Conservation (phyloP, 345 rosid genomes). For the Rhodamnia argentea region DNA sequence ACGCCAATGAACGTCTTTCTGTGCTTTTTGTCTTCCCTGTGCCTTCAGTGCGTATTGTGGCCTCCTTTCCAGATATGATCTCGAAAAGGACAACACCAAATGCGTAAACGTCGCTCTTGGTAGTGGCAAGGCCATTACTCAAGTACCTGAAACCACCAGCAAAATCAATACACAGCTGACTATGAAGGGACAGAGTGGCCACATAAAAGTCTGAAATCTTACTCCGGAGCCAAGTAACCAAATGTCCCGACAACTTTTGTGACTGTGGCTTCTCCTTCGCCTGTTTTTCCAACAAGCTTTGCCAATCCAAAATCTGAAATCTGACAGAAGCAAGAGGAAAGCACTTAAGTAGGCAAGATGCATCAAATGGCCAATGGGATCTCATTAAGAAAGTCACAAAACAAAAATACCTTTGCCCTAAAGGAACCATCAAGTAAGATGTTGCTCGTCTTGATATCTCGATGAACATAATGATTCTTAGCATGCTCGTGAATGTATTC, state of each 20-base stretch:
- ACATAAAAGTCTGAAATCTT: constrained; percentile 11
- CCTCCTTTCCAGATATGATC: constrained; percentile 82
- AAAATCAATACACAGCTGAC: not conserved
- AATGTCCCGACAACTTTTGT: constrained; percentile 97
- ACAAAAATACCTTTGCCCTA: constrained; percentile 67
- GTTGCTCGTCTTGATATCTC: constrained; percentile 95
- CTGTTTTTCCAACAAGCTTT: constrained; percentile 68
- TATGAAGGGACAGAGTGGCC: not conserved
- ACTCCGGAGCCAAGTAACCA: constrained; percentile 98
- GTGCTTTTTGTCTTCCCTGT: constrained; percentile 32
- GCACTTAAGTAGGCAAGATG: not conserved
- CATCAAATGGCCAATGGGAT: not conserved
- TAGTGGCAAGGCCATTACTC: constrained; percentile 77
- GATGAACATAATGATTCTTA: constrained; percentile 87
- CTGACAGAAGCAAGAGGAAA: constrained; percentile 15
- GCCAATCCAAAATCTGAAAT: constrained; percentile 96
- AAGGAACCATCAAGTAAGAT: constrained; percentile 76
- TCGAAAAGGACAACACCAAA: constrained; percentile 94
- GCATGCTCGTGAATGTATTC: constrained; percentile 98
- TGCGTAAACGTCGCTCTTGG: constrained; percentile 92
- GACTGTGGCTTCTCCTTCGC: constrained; percentile 70
- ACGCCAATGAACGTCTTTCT: constrained; percentile 83
- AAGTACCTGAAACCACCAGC: constrained; percentile 41
- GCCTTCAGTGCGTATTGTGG: constrained; percentile 63
- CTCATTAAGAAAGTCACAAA: not conserved